Evolutionary conservation across 768 basidiomycete genomes (phyloP), one percentile per base, ranked within the genome.

Genomic region (Podaxis carcinomalis): DNA sequence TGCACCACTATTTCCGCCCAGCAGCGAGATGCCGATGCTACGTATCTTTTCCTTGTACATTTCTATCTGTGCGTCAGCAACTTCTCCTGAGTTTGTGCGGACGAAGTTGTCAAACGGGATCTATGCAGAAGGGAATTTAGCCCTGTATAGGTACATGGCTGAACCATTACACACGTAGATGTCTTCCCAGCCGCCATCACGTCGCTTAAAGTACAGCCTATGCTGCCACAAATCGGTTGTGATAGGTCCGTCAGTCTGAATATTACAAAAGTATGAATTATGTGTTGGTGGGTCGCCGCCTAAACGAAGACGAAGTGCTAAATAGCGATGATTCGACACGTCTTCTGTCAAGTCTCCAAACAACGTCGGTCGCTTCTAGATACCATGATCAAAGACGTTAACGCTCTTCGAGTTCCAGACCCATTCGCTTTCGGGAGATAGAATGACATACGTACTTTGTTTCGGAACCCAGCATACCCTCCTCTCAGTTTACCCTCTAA

Each of bases 171-270:
- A 66, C 64, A 92, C 92, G 68, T 87, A 87, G 14, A 95, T 71
- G 67, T 93, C 87, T 70, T 94, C 89, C 93, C 93, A 95, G 3
- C 78, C 75, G 25, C 84, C 81, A 60, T 87, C 82, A 27, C 78
- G 75, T 57, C 83, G 80, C 53, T 80, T 77, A 70, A 95, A 90
- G 73, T 84, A 92, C n/a, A 98, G 78, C 36, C 92, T 83, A 66
- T 98, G 95, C 69, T 97, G 96, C 88, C 92, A 98, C n/a, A 98
- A 77, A 70, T 96, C 93, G 39, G 86, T 89, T 53, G 86, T 82
- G 52, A 91, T 79, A 47, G 85, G 80, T 0, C 91, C 90, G 55
- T 93, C 90, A 2, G 94, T 96, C 72, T 97, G 95, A 50, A 98
- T 76, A 74, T 98, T 98, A 51, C 93, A 89, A 66, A 90, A 95